Evolutionary conservation across 129 eudicot species (phyloP).

Genomic region (Flaveria bidentis): DNA sequence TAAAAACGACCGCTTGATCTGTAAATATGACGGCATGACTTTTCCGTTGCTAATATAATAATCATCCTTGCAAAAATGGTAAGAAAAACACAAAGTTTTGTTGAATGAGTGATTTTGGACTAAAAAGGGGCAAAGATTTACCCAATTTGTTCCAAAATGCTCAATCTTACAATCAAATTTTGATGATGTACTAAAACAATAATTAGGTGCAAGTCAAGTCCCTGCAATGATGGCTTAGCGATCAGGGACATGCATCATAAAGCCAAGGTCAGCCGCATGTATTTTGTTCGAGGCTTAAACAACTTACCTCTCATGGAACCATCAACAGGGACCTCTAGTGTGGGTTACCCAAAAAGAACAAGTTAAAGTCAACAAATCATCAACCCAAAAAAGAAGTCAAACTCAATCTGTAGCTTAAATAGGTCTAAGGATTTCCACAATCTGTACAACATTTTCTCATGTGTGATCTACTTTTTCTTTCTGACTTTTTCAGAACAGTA

Average conservation of each 20-base stretch:
- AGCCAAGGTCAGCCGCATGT: not conserved
- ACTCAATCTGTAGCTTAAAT: slow-evolving; percentile 10
- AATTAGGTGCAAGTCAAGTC: slow-evolving; percentile 6
- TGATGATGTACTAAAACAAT: not conserved
- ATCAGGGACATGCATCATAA: not conserved
- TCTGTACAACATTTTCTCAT: not conserved
- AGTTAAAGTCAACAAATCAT: slow-evolving; percentile 28
- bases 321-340: not conserved
- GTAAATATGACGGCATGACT: not conserved
- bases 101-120: slow-evolving; percentile 1
- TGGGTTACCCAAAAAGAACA: not conserved
- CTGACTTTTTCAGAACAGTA: not conserved
- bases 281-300: not conserved
- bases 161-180: slow-evolving; percentile 10
- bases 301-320: not conserved
- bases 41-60: not conserved
- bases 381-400: slow-evolving; percentile 16
- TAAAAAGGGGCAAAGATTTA: not conserved
- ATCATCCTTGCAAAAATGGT: slow-evolving; percentile 1
- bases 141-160: not conserved
- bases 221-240: not conserved
- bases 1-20: not conserved
- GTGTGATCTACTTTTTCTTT: not conserved
- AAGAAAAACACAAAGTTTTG: not conserved
- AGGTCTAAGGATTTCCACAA: too few species aligned